A percentile compares a stretch with the other conserved stretches of the same genome.
Evolutionary conservation across 768 basidiomycete species (phyloP).

Genomic region (Artomyces pyxidatus): DNA sequence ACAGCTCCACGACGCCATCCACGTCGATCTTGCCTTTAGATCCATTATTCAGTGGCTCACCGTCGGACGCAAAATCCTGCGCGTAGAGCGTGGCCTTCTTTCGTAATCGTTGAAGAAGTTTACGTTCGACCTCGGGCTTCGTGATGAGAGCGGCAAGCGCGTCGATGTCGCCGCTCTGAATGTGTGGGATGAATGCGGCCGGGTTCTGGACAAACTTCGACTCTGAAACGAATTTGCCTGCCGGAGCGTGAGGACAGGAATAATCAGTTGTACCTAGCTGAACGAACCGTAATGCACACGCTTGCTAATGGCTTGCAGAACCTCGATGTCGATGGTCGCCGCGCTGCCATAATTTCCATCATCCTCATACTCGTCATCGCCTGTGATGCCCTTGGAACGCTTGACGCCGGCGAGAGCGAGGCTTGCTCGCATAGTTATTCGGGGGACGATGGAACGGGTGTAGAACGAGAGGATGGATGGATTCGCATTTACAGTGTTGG

Average conservation of each 20-base stretch:
- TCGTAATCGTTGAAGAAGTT: conserved; percentile 70
- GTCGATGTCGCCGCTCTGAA: conserved; percentile 65
- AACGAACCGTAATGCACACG: conserved; percentile 91
- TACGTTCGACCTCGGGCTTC: conserved; percentile 93
- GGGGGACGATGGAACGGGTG: conserved; percentile 77
- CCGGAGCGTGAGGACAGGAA: background rate
- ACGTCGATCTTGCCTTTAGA: conserved; percentile 73
- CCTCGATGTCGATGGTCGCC: conserved; percentile 90
- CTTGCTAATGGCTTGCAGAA: conserved; percentile 96
- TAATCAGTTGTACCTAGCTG: too few relatives aligned
- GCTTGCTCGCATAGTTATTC: conserved; percentile 73
- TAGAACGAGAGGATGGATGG: conserved; percentile 85
- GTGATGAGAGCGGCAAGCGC: conserved; percentile 85
- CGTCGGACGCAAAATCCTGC: conserved; percentile 72
- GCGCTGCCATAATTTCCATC: conserved; percentile 98
- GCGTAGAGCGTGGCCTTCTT: conserved; percentile 79
- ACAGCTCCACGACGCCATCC: conserved; percentile 87
- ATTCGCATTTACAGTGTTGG: conserved; percentile 82
- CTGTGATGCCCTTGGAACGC: conserved; percentile 56
- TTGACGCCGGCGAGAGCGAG: conserved; percentile 55
- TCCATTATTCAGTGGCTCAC: conserved; percentile 37
- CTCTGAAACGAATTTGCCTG: conserved; percentile 99
- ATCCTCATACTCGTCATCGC: conserved; percentile 71
- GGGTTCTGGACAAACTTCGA: conserved; percentile 90
- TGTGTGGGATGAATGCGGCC: conserved; percentile 86